These are phyloP conservation scores for Mesotaenium endlicherianum DNA, from an alignment of 139 green algal species.

Conservation along the genomic window DNA sequence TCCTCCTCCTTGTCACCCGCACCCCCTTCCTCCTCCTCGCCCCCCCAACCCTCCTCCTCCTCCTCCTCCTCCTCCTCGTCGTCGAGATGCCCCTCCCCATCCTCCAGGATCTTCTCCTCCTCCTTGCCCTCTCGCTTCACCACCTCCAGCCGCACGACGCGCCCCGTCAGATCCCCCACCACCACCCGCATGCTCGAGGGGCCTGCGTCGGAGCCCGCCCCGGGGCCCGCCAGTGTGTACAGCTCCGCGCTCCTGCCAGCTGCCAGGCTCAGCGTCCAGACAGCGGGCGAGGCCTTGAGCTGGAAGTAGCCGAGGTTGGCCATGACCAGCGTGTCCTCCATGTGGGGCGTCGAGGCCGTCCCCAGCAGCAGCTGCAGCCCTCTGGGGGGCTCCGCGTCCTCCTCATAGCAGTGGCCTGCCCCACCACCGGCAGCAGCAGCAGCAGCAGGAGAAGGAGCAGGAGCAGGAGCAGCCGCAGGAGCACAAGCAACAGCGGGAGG, in stretches of 20 bases:
- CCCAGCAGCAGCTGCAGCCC: slow-evolving; percentile 89
- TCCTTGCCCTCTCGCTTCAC: slow-evolving; percentile 73
- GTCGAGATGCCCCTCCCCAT: background rate
- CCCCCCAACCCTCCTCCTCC: background rate
- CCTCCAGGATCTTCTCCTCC: slow-evolving; percentile 71
- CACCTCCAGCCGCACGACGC: slow-evolving; percentile 75
- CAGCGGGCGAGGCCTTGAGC: slow-evolving; percentile 80
- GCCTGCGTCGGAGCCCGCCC: background rate
- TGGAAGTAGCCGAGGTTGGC: slow-evolving; percentile 98
- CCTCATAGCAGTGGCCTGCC: slow-evolving; percentile 50
- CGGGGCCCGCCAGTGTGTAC: slow-evolving; percentile 25
- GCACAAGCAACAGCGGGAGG: background rate
- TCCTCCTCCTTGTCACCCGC: background rate
- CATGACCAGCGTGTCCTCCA: slow-evolving; percentile 95
- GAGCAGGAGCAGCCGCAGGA: background rate
- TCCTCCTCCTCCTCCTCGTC: slow-evolving; percentile 36
- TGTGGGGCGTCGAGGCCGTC: slow-evolving; percentile 20
- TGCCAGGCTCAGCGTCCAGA: slow-evolving; percentile 70
- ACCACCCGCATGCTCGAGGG: slow-evolving; percentile 16
- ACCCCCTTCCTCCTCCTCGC: background rate
- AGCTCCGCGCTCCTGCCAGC: slow-evolving; percentile 58
- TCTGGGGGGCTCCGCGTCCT: slow-evolving; percentile 60
- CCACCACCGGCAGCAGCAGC: too few relatives aligned
- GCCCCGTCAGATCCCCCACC: slow-evolving; percentile 56
- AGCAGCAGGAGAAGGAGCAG: background rate